Base-by-base conservation (phyloP, 306 rosid genomes). In the Spatholobus suberectus region DNA sequence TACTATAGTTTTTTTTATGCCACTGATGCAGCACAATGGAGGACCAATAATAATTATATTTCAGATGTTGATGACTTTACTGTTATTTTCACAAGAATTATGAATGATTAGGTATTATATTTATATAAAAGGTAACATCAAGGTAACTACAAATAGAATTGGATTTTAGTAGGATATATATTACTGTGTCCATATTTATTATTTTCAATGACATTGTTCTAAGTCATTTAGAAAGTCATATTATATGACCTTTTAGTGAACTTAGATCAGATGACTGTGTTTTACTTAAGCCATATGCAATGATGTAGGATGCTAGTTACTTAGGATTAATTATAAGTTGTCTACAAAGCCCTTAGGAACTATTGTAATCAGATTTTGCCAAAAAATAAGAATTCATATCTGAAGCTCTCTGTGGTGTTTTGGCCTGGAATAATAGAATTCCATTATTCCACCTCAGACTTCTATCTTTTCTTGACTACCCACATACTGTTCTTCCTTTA, bases 391-490 rank as follows among this genome's bases (percentile, higher is more conserved):
- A 47, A 67, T 61, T 47, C 27, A 49, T 23, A 34, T 62, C 54
- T 34, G 74, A 61, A 32, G 66, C 43, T 35, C 73, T 72, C 47
- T 17, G 46, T 47, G n/a, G 46, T 57, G 10, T 65, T 73, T 34
- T 47, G 62, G 12, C 46, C 18, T 2, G 34, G 38, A 59, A 59
- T 59, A 26, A 17, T 15, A 59, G 46, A 81, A 41, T 63, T 74
- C 59, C 43, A 51, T 18, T 63, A 27, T 52, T 37, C 26, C n/a
- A 13, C 37, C 43, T 61, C 51, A 57, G 10, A 61, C 51, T 81
- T 73, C 78, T 61, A 46, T n/a, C 67, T 47, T 73, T 44, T 73
- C 32, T 46, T 15, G 65, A 71, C 57, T 15, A 46, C 66, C 41
- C 54, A 58, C 18, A 32, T 13, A 80, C 13, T 47, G 21, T 49